phyloP scores from a whole-genome alignment of 371 early-diverging fungal genomes.

The Haplosporangium sp. region DNA sequence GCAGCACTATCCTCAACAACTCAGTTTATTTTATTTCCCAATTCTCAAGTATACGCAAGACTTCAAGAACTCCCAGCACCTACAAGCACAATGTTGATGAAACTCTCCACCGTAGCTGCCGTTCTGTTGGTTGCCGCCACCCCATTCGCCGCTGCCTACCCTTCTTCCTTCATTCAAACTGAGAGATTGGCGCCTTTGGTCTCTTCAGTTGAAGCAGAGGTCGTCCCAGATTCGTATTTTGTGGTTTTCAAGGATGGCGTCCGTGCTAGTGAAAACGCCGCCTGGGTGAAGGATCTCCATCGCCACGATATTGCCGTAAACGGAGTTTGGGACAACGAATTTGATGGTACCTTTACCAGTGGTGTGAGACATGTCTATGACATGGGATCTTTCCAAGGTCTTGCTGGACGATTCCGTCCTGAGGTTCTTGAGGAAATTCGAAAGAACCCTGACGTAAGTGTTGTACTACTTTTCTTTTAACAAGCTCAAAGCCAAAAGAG shows the following conservation, averaged over 20 bases:
- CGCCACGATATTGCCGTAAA: constrained; percentile 13
- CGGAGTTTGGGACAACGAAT: constrained; percentile 19
- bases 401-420: constrained; percentile 80
- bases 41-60: no score
- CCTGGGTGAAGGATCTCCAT: constrained; percentile 37
- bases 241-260: constrained; percentile 81
- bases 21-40: no score
- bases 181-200: constrained; percentile 71
- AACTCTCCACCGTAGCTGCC: constrained; percentile 44
- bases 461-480: not conserved
- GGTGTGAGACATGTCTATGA: constrained; percentile 83
- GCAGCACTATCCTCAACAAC: no score
- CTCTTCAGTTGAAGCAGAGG: constrained; percentile 69
- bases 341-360: constrained; percentile 16
- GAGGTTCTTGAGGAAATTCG: constrained; percentile 80
- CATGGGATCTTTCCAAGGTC: constrained; percentile 79
- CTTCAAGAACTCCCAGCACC: no score
- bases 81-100: constrained; percentile 25
- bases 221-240: constrained; percentile 84
- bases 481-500: not conserved
- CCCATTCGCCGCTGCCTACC: constrained; percentile 8
- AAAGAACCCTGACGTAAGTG: constrained; percentile 47
- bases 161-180: constrained; percentile 4
- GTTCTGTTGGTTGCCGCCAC: constrained; percentile 23
- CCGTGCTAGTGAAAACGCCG: constrained; percentile 24